Percentiles rank a stretch among this genome's conserved stretches.
phyloP scores from a whole-genome alignment of 331 rosid genomes.

The Arachis monticola region DNA sequence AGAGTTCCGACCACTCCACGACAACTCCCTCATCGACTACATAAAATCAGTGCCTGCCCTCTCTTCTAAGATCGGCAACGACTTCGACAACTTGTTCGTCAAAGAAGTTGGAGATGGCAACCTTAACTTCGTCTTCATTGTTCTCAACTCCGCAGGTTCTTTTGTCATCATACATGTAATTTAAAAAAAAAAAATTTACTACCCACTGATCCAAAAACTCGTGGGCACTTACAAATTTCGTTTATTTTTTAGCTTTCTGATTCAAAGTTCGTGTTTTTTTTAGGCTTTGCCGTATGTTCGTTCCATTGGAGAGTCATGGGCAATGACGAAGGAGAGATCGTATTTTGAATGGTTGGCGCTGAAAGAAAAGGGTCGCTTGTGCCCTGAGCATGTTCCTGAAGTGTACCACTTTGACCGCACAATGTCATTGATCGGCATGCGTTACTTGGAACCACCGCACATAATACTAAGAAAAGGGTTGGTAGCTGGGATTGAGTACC shows the following conservation, averaged over 20 bases:
- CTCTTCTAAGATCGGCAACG: slow-evolving; percentile 52
- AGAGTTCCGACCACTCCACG: slow-evolving; percentile 61
- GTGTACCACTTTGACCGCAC: slow-evolving; percentile 66
- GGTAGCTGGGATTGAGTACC: slow-evolving; percentile 67
- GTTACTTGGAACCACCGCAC: slow-evolving; percentile 72
- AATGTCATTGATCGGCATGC: slow-evolving; percentile 75
- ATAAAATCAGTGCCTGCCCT: slow-evolving; percentile 56
- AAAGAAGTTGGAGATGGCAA: slow-evolving; percentile 80
- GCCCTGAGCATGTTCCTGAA: slow-evolving; percentile 65
- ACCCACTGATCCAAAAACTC: too few species aligned
- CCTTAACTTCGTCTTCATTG: slow-evolving; percentile 69
- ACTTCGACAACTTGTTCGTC: slow-evolving; percentile 40
- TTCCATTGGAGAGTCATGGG: slow-evolving; percentile 77
- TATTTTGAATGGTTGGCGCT: slow-evolving; percentile 63
- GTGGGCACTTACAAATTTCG: too few species aligned
- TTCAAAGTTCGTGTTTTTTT: not conserved
- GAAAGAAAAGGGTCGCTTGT: slow-evolving; percentile 46
- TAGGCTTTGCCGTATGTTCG: slow-evolving; percentile 69
- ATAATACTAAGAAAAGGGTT: slow-evolving; percentile 68
- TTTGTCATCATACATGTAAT: slow-evolving; percentile 66
- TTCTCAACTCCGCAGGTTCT: slow-evolving; percentile 51
- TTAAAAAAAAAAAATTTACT: too few species aligned
- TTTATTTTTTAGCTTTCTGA: too few species aligned
- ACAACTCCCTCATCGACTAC: slow-evolving; percentile 60
- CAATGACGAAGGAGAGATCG: slow-evolving; percentile 67